phyloP scores from a whole-genome alignment of 169 alveolate genomes.

The Plasmodium inui region DNA sequence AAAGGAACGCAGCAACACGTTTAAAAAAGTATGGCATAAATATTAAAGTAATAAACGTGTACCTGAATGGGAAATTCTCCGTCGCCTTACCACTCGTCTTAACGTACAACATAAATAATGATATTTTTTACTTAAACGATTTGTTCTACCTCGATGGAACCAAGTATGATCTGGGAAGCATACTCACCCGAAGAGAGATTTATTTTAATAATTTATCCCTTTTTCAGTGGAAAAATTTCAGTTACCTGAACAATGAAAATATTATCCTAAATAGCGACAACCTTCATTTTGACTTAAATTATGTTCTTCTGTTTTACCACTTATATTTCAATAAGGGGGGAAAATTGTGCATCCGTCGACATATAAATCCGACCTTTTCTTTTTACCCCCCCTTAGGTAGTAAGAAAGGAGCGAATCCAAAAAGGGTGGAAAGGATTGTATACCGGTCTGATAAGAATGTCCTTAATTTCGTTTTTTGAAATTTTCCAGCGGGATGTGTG shows the following conservation, averaged over 20 bases:
- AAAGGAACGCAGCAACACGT: background rate
- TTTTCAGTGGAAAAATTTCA: slow-evolving; percentile 31
- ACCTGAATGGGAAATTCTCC: slow-evolving; percentile 60
- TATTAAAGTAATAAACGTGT: slow-evolving; percentile 22
- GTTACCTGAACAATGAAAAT: slow-evolving; percentile 45
- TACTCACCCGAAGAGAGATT: slow-evolving; percentile 12
- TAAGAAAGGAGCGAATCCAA: slow-evolving; percentile 6
- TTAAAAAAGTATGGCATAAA: slow-evolving; percentile 9
- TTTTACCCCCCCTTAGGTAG: background rate
- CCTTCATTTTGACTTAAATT: slow-evolving; percentile 40
- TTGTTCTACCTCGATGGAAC: slow-evolving; percentile 21
- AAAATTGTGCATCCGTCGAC: slow-evolving; percentile 13
- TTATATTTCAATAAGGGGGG: slow-evolving; percentile 34
- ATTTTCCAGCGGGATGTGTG: background rate
- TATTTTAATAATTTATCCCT: slow-evolving; percentile 22
- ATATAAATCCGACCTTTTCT: slow-evolving; percentile 26
- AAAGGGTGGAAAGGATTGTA: slow-evolving; percentile 38
- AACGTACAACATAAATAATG: slow-evolving; percentile 50
- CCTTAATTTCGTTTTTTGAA: slow-evolving; percentile 58
- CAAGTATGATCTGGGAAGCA: background rate
- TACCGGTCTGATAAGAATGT: slow-evolving; percentile 43
- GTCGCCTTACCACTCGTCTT: slow-evolving; percentile 28
- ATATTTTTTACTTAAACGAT: slow-evolving; percentile 35
- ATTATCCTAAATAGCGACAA: slow-evolving; percentile 50
- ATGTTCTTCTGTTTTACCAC: slow-evolving; percentile 49